Evolutionary conservation across 2,329 filamentous ascomycete species (phyloP).

Genomic region (Phyllosticta paracitricarpa): DNA sequence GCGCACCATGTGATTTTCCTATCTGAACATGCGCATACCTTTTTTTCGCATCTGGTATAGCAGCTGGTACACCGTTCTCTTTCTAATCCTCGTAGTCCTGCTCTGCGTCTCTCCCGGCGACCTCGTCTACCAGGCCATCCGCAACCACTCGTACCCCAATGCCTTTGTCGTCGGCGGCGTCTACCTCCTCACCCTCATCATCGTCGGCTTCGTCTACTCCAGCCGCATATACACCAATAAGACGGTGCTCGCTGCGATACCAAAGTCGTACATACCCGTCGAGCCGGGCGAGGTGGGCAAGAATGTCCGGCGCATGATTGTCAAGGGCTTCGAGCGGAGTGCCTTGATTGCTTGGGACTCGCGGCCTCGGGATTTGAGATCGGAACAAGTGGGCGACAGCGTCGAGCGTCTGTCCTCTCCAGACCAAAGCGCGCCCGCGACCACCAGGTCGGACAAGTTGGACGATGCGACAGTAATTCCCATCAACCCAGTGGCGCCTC

Average conservation of each 20-base stretch:
- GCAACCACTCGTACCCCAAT: constrained; percentile 60
- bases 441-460: constrained; percentile 23
- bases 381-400: constrained; percentile 21
- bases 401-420: constrained; percentile 13
- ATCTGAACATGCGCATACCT: constrained; percentile 35
- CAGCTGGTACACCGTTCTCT: constrained; percentile 65
- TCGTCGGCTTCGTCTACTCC: constrained; percentile 68
- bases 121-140: constrained; percentile 63
- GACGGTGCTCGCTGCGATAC: constrained; percentile 68
- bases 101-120: constrained; percentile 74
- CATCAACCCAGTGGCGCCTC: constrained; percentile 39
- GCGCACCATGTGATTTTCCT: constrained; percentile 7
- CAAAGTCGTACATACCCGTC: constrained; percentile 75
- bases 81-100: constrained; percentile 61
- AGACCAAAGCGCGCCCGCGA: constrained; percentile 18
- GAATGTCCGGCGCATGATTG: constrained; percentile 66
- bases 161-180: constrained; percentile 70
- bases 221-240: constrained; percentile 81
- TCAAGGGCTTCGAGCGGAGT: constrained; percentile 61
- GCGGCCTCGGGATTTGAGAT: constrained; percentile 51
- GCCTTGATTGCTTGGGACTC: constrained; percentile 73
- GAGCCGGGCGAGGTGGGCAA: constrained; percentile 74
- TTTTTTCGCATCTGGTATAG: constrained; percentile 75
- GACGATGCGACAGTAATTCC: constrained; percentile 25
- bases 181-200: constrained; percentile 61